phyloP scores from a whole-genome alignment of 495 filamentous ascomycete genomes.

The Trichoderma asperelloides region DNA sequence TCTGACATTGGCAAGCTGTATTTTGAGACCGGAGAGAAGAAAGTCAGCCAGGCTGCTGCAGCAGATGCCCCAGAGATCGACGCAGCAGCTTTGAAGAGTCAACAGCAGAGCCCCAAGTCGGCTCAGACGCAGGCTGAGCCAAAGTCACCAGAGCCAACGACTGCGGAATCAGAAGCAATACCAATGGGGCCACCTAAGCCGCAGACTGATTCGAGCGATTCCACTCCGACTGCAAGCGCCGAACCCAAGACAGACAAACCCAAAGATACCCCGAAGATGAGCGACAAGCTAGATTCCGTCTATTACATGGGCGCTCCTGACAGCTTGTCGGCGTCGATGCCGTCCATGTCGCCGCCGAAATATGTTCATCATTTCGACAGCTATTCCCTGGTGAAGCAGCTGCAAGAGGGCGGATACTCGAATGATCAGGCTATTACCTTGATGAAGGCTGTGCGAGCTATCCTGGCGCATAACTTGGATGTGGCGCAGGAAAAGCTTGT shows the following conservation, averaged over 20 bases:
- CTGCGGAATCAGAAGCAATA: not conserved
- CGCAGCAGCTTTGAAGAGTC: conserved; percentile 20
- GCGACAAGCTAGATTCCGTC: conserved; percentile 52
- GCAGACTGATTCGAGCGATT: not conserved
- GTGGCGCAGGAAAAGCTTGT: conserved; percentile 68
- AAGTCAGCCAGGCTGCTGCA: conserved; percentile 11
- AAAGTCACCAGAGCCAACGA: not conserved
- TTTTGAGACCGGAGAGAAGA: not conserved
- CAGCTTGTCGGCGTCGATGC: conserved; percentile 31
- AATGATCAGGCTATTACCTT: conserved; percentile 60
- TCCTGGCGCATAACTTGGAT: conserved; percentile 70
- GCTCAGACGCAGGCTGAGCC: not conserved
- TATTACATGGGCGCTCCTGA: conserved; percentile 42
- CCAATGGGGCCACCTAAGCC: not conserved
- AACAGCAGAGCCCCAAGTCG: not conserved
- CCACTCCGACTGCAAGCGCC: not conserved
- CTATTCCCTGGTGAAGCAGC: conserved; percentile 71
- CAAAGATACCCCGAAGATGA: conserved; percentile 14
- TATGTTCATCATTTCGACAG: conserved; percentile 97
- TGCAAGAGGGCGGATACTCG: conserved; percentile 60
- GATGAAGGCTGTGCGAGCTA: conserved; percentile 78
- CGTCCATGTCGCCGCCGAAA: conserved; percentile 60
- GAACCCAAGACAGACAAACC: conserved; percentile 14
- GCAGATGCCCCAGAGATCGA: conserved; percentile 18
- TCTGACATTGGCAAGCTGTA: not conserved